These are phyloP conservation scores for Barnettozyma sucrosica DNA, from an alignment of 805 yeast species.

Conservation along the genomic window DNA sequence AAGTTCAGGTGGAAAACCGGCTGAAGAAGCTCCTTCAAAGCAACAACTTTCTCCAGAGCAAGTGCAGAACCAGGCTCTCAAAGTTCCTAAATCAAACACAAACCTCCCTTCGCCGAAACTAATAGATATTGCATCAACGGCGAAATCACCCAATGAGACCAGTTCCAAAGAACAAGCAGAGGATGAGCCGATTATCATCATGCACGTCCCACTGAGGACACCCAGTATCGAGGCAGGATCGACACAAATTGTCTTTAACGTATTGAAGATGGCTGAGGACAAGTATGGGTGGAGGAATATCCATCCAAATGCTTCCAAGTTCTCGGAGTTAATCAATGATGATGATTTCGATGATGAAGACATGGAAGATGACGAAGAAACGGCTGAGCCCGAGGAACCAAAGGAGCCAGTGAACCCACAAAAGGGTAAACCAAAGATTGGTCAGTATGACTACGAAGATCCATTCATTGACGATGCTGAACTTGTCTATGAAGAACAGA, in stretches of 20 bases:
- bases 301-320: conserved; percentile 60
- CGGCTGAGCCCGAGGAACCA: conserved; percentile 28
- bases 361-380: conserved; percentile 19
- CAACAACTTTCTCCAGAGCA: conserved; percentile 15
- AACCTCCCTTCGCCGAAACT: conserved; percentile 19
- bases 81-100: conserved; percentile 16
- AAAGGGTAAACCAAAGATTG: conserved; percentile 66
- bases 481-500: conserved; percentile 85
- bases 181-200: conserved; percentile 46
- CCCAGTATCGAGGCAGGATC: conserved; percentile 51
- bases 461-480: conserved; percentile 97
- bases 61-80: conserved; percentile 18
- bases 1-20: not conserved
- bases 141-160: conserved; percentile 2
- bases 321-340: conserved; percentile 46
- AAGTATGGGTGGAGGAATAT: conserved; percentile 75
- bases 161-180: not conserved
- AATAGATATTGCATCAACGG: conserved; percentile 9
- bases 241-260: conserved; percentile 63
- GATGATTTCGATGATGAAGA: conserved; percentile 46
- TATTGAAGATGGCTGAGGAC: conserved; percentile 69
- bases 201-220: conserved; percentile 46
- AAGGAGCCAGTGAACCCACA: conserved; percentile 26
- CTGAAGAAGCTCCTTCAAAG: conserved; percentile 7
- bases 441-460: conserved; percentile 87